Evolutionary conservation across 768 basidiomycete genomes (phyloP).

Genomic region (Epithele typhae): DNA sequence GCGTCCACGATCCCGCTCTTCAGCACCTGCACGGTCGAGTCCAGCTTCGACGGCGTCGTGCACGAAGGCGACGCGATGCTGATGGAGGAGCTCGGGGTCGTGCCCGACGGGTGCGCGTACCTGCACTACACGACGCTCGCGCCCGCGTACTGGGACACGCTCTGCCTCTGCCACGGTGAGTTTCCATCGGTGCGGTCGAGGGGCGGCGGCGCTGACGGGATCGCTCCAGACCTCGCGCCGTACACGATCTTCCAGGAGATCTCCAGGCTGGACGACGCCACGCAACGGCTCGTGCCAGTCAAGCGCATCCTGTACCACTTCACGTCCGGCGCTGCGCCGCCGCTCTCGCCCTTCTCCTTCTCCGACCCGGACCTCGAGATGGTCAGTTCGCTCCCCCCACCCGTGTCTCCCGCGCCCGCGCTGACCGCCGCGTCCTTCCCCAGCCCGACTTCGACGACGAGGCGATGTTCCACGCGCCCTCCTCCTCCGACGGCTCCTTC

Average conservation of each 20-base stretch:
- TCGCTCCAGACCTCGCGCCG: conserved; percentile 53
- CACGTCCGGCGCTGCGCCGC: conserved; percentile 4
- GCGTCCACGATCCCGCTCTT: conserved; percentile 43
- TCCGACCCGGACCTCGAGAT: conserved; percentile 4
- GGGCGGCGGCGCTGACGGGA: conserved; percentile 5
- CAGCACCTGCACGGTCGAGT: conserved; percentile 48
- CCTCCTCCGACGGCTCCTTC: conserved; percentile 7
- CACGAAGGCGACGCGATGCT: conserved; percentile 43
- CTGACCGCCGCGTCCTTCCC: neutral
- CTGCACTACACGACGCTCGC: conserved; percentile 60
- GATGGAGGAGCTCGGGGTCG: conserved; percentile 9
- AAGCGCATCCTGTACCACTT: conserved; percentile 10
- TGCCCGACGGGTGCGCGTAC: conserved; percentile 20
- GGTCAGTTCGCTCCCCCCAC: neutral
- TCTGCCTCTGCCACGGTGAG: conserved; percentile 54
- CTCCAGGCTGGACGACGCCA: conserved; percentile 4
- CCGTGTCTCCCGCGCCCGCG: neutral
- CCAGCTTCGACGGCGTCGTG: conserved; percentile 41
- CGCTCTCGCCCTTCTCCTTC: conserved; percentile 11
- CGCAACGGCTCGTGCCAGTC: conserved; percentile 3
- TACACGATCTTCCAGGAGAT: conserved; percentile 69
- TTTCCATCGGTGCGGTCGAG: no score
- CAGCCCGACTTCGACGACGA: conserved; percentile 11
- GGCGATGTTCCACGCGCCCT: conserved; percentile 4
- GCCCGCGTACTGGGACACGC: conserved; percentile 60